Conservation (phyloP, 1,284 basidiomycete genomes). For the Macrocybe sp. region DNA sequence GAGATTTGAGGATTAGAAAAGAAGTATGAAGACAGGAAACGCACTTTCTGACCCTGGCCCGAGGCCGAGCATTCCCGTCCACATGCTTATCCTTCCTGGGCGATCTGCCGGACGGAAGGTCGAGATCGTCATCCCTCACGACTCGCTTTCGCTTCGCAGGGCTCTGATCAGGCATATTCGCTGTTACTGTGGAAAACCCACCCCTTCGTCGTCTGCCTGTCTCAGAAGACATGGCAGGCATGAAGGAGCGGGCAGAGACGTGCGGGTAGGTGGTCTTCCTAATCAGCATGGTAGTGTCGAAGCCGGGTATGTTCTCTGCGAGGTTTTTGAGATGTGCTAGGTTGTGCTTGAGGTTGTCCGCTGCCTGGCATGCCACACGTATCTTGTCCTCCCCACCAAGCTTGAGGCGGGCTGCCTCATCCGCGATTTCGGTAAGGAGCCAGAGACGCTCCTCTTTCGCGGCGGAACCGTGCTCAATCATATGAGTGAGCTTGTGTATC, state of each 20-base stretch:
- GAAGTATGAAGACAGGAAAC: conserved; percentile 18
- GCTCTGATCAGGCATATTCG: conserved; percentile 43
- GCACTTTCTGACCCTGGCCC: conserved; percentile 56
- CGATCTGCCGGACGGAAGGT: conserved; percentile 39
- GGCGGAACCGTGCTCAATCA: conserved; percentile 68
- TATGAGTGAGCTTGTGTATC: conserved; percentile 67
- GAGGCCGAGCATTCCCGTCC: conserved; percentile 32
- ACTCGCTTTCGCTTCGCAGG: conserved; percentile 60
- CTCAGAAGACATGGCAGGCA: conserved; percentile 55
- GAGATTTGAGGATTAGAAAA: conserved; percentile 9
- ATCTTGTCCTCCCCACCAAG: conserved; percentile 99
- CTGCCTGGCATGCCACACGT: conserved; percentile 90
- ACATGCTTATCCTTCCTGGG: conserved; percentile 36
- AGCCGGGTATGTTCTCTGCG: conserved; percentile 61
- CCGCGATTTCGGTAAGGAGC: conserved; percentile 89
- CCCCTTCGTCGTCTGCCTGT: conserved; percentile 52
- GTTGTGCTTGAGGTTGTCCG: conserved; percentile 82
- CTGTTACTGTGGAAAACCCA: conserved; percentile 43
- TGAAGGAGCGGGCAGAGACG: conserved; percentile 59
- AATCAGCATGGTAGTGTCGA: conserved; percentile 54
- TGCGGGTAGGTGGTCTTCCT: conserved; percentile 71
- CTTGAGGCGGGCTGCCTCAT: conserved; percentile 89
- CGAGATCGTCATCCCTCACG: conserved; percentile 55
- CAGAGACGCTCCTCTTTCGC: conserved; percentile 80
- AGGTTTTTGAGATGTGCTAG: conserved; percentile 63